These are phyloP conservation scores for Dryas drummondii DNA, from an alignment of 306 rosid genomes.

Conservation along the genomic window DNA sequence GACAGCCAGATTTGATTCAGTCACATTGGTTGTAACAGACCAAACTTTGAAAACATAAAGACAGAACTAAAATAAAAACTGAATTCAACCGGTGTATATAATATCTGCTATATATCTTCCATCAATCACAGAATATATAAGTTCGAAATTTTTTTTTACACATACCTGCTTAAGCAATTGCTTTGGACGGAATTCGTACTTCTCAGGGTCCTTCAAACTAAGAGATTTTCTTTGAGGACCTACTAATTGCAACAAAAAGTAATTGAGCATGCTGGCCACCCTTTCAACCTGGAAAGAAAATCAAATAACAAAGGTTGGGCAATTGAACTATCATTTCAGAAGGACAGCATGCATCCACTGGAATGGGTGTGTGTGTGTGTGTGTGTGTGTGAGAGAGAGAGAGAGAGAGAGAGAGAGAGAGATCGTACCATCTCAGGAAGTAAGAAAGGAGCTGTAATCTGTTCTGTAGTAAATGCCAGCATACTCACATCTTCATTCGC, in stretches of 20 bases:
- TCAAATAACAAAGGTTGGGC: background rate
- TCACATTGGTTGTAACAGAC: background rate
- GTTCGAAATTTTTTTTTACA: constrained; percentile 8
- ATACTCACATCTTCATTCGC: constrained; percentile 96
- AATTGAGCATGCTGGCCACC: constrained; percentile 99
- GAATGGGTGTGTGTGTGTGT: background rate
- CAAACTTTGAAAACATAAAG: too few species aligned
- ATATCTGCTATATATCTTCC: background rate
- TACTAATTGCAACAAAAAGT: constrained; percentile 89
- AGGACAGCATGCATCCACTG: constrained; percentile 9
- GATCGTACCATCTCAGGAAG: constrained; percentile 93
- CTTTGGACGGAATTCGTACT: constrained; percentile 94
- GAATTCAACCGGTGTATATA: background rate
- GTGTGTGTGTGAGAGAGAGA: too few species aligned
- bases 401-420: background rate
- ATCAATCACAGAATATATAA: constrained; percentile 13
- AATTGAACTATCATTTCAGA: constrained; percentile 9
- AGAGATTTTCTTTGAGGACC: constrained; percentile 98
- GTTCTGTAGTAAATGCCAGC: constrained; percentile 93
- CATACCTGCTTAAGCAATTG: constrained; percentile 91
- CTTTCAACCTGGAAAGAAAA: constrained; percentile 71
- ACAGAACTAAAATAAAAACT: background rate
- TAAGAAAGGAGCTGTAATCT: constrained; percentile 91
- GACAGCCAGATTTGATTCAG: background rate
- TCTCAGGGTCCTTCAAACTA: constrained; percentile 92